Evolutionary conservation across 495 filamentous ascomycete species (phyloP), one percentile per base, ranked within the genome.

Genomic region (Lineolata rhizophorae): DNA sequence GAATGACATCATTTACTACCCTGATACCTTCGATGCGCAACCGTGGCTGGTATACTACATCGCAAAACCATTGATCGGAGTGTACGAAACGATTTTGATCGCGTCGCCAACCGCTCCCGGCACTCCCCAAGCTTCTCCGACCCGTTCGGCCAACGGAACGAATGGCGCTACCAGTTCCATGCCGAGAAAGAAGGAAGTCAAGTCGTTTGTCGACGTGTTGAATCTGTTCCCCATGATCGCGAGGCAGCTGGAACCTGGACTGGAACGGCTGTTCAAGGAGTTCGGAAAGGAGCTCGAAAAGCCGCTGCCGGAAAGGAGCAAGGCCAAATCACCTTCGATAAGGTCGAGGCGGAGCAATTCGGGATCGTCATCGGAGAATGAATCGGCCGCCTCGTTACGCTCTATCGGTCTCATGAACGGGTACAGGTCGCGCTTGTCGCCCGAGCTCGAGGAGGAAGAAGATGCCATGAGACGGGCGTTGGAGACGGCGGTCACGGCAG

Each of bases 1-100:
- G 25, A 67, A 71, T 37, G 90, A 95, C 48, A 63, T 62, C 24
- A 56, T 94, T n/a, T 94, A 78, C 62, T 84, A 87, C 48, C 70
- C 78, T 20, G 75, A 94, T 39, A 70, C 58, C 13, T 60, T 73
- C 34, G 84, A 93, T 24, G 72, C 78, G 14, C 70, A 78, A 29
- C 72, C 77, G 65, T 99, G 90, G 76, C 68, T 99, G 21, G 68
- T 99, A 32, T 95, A 99, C 61, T 95, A 82, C 51, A 90, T 99
- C 33, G 91, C 84, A 11, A 70, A 70, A 21, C 90, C 90, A n/a
- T 53, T 99, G 34, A 61, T 94, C 18, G 90, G 90, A 11, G 67
- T 68, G 0, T 77, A 70, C 54, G 83, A 91, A 35, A 64, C 78
- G 18, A 63, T 71, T 13, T 40, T 40, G 5, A 49, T 54, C 15